Evolutionary conservation across 2,329 filamentous ascomycete genomes (phyloP), one percentile per base, ranked within the genome.

Genomic region (Diplodia intermedia): DNA sequence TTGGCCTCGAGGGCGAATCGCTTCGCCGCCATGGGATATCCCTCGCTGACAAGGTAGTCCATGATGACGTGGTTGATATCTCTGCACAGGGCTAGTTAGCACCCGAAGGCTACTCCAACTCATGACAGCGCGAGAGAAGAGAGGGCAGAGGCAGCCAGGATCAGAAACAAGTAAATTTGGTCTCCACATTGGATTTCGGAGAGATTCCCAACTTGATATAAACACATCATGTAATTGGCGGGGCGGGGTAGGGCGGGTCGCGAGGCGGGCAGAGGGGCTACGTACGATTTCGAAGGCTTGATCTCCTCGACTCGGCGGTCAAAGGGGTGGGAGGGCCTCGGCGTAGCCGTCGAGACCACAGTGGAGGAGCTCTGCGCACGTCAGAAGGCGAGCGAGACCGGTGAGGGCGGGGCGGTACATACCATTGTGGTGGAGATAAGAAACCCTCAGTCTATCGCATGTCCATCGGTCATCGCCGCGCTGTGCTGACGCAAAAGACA

Each of bases 131-230:
- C 69, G 65, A 78, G 26, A 29, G 26, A 43, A 14, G n/a, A n/a
- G 18, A n/a, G 69, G 71, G 71, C 72, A 74, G 73, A 12, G 47
- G 20, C 33, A 20, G 40, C 65, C 76, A 72, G 70, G 70, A 81
- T 91, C 89, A 90, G 88, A 86, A 82, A 88, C 89, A 91, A 90
- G 88, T 91, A 89, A 92, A 90, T 85, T 83, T 80, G 85, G 89
- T 93, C 89, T 99, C 95, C 90, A 92, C 95, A 99, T 86, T 82
- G 84, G 82, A 88, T 86, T 92, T 98, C 92, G 91, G 95, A 99
- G 96, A 99, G 95, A 99, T 99, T 99, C 95, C 95, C 95, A 99
- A 89, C 87, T 97, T 96, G 90, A 92, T 90, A 89, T 83, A 83
- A 82, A 86, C 84, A 77, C 87, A 92, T 96, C 94, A 97, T 97